Percentiles rank a stretch among this genome's conserved stretches.
Conservation (phyloP, 345 rosid genomes). For the Rhodamnia argentea region DNA sequence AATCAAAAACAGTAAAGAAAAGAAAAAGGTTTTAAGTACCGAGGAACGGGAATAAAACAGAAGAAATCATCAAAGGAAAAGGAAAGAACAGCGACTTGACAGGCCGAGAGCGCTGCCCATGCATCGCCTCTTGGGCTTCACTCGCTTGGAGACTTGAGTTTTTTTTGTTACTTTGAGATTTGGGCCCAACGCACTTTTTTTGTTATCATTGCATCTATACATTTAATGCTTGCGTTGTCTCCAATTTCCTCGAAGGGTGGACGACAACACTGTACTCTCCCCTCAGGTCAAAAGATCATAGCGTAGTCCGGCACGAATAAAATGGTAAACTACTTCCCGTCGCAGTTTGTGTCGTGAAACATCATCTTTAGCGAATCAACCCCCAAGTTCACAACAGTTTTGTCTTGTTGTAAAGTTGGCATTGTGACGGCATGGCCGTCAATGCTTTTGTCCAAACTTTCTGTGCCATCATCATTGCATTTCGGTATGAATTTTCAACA, state of each 20-base stretch:
- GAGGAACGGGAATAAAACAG: neutral
- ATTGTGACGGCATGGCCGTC: neutral
- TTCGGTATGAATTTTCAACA: neutral
- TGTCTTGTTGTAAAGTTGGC: neutral
- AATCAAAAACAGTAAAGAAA: no score
- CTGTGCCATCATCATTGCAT: neutral
- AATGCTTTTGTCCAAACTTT: neutral
- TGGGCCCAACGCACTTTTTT: neutral
- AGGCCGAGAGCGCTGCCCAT: neutral
- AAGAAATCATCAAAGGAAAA: neutral
- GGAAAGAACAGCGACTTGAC: neutral
- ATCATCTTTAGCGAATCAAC: neutral
- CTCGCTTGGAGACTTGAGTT: neutral
- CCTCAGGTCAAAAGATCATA: neutral
- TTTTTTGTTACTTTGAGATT: neutral
- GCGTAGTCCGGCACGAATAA: neutral
- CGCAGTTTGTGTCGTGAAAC: neutral
- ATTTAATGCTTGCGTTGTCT: neutral
- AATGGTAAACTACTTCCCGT: neutral
- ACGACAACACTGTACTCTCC: neutral
- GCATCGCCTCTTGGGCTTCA: neutral
- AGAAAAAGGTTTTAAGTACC: neutral
- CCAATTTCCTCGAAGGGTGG: neutral
- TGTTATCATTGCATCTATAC: neutral
- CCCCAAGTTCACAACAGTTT: neutral